Evolutionary conservation across 495 filamentous ascomycete genomes (phyloP).

Genomic region (Viridothelium virens): DNA sequence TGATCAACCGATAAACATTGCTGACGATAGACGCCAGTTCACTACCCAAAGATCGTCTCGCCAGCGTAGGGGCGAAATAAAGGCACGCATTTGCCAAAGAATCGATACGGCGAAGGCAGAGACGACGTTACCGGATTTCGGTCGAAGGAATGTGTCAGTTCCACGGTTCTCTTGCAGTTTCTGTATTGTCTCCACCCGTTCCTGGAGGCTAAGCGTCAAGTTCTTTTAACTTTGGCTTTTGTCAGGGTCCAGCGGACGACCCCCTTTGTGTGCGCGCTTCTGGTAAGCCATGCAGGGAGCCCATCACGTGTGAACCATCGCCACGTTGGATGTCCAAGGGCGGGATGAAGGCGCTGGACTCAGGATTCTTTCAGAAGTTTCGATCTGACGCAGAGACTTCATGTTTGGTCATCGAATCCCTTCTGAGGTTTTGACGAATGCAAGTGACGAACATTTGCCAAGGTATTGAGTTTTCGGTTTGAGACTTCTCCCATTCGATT

Average conservation of each 20-base stretch:
- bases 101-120: too few species aligned
- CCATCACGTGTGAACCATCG: not conserved
- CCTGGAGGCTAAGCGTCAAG: not conserved
- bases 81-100: too few species aligned
- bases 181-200: not conserved
- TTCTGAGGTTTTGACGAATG: not conserved
- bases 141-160: not conserved
- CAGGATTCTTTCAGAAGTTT: not conserved
- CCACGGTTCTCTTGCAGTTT: not conserved
- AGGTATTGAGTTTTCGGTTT: too few species aligned
- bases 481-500: not conserved
- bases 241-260: not conserved
- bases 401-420: not conserved
- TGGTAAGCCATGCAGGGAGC: not conserved
- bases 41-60: too few species aligned
- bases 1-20: too few species aligned
- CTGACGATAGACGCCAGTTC: too few species aligned
- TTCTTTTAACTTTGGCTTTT: not conserved
- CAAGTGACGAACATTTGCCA: not conserved
- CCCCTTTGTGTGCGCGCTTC: not conserved
- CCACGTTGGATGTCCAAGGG: not conserved
- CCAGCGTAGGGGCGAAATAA: too few species aligned
- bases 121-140: too few species aligned
- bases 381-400: not conserved
- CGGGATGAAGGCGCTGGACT: not conserved